These are phyloP conservation scores for Cornus kousa DNA, from an alignment of 148 eudicot genomes.

Conservation along the genomic window DNA sequence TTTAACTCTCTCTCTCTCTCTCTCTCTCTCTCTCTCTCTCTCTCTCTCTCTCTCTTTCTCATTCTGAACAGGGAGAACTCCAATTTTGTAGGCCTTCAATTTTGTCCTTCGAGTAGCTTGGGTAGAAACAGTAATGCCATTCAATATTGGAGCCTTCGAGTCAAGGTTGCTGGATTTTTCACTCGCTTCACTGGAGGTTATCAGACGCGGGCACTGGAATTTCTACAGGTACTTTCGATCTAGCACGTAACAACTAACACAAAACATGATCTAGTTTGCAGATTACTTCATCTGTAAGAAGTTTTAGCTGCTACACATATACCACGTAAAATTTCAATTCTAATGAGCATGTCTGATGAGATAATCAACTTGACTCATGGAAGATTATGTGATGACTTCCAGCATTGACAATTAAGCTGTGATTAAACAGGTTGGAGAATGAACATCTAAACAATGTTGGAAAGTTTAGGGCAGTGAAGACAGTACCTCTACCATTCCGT, in stretches of 20 bases:
- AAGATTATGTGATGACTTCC: too few relatives aligned
- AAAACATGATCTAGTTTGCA: too few relatives aligned
- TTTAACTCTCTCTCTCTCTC: too few relatives aligned
- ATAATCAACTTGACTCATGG: too few relatives aligned
- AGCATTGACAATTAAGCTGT: background rate
- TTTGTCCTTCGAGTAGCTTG: conserved; percentile 76
- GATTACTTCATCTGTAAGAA: too few relatives aligned
- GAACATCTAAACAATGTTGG: conserved; percentile 93
- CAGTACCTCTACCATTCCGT: conserved; percentile 85
- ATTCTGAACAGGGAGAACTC: background rate
- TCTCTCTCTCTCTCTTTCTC: background rate
- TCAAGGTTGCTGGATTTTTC: conserved; percentile 65
- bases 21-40: too few relatives aligned
- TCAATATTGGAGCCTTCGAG: conserved; percentile 51
- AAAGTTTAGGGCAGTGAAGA: conserved; percentile 76
- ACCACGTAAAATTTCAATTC: too few relatives aligned
- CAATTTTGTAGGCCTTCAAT: conserved; percentile 55
- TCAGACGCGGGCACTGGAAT: conserved; percentile 99
- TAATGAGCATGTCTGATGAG: too few relatives aligned
- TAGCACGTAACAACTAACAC: background rate
- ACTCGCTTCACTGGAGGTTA: conserved; percentile 90
- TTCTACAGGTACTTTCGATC: conserved; percentile 65
- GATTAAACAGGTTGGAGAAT: conserved; percentile 64
- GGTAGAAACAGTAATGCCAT: conserved; percentile 74
- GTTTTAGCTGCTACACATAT: too few relatives aligned